Base-by-base conservation (phyloP, 176 grass and related monocot genomes). In the Canna indica region DNA sequence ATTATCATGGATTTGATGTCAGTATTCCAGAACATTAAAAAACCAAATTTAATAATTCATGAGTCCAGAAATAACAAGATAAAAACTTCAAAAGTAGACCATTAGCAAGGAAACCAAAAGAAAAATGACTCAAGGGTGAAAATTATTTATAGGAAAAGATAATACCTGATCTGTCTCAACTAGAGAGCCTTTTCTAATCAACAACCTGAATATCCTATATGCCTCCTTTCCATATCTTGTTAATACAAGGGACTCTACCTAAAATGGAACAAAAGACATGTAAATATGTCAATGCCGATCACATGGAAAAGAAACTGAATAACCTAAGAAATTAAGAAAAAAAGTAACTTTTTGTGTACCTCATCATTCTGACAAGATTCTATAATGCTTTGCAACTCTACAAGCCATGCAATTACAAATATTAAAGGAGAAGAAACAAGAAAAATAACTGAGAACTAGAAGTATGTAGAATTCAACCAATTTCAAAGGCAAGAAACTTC, bases 121-220 rank as follows among this genome's bases (percentile, higher is more conserved):
- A n/a, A n/a, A n/a, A n/a, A n/a, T n/a, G 3, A 60, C 31, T 60
- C 27, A 30, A 26, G 12, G 12, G 13, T n/a, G 4, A 32, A 60
- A 60, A 8, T 18, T 36, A 20, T 54, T 54, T n/a, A 18, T 54
- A n/a, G 4, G 63, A 36, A 76, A 36, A 80, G 14, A 72, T 67
- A 79, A 81, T 85, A 96, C 93, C 60, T 82, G 68, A 78, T 91
- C 88, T 26, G 86, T 92, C 76, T 97, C 93, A 64, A 85, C 41
- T 47, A 74, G 72, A 60, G 71, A 31, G 41, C 79, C 79, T 10
- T 80, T 54, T 18, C 39, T 79, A 52, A 79, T 75, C 77, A 97
- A 85, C 63, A 90, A 71, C 74, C 88, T 91, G 78, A 90, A 92
- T 53, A 97, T 87, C 58, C 70, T 80, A 72, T 83, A 96, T 52